Base-by-base conservation (phyloP, 139 green algal species). In the Deuterostichococcus epilithicus region DNA sequence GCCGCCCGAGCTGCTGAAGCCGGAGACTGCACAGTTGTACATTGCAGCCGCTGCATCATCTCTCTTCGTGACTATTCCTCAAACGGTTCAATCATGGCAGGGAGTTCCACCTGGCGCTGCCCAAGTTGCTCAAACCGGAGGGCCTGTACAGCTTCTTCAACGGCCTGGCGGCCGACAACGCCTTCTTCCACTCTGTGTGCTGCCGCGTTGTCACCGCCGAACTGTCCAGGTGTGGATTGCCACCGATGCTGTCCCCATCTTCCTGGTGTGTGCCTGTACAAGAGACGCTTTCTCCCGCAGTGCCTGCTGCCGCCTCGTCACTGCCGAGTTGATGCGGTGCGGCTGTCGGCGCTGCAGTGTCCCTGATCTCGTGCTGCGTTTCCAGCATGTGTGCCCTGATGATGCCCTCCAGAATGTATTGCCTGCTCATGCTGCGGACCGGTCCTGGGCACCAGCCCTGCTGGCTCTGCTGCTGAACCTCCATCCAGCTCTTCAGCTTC, bases 111-210 rank as follows among this genome's bases (percentile, higher is more conserved):
- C 77, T 86, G 15, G 88, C 95, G 59, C 75, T 98, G 42, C 92
- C 91, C 1, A 86, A 81, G 39, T 77, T 98, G 30, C 80, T 98
- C 58, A 81, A 79, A 1, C 86, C 83, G 2, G 82, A 76, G 1
- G 95, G 94, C 8, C 69, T 97, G 2, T 99, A 99, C 80, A 92
- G 84, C 8, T 99, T 95, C 78, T 99, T 99, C 88, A 98, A 97
- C 82, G 93, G 91, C 25, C 76, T 97, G 32, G 86, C 85, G 10
- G 88, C 88, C 0, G 85, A 93, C 82, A 95, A 95, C 78, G 77
- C 85, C 1, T 95, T 94, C 70, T 91, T 98, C 83, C 93, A 98
- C 75, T 82, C 85, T 26, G 95, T 99, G 36, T 95, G 93, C 60
- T 87, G 87, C 68, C 76, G 83, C 26, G 74, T 94, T 42, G 84